A percentile compares a stretch with the other conserved stretches of the same genome.
phyloP scores from a whole-genome alignment of 177 flowering plant species.

The Vitis hybrid region DNA sequence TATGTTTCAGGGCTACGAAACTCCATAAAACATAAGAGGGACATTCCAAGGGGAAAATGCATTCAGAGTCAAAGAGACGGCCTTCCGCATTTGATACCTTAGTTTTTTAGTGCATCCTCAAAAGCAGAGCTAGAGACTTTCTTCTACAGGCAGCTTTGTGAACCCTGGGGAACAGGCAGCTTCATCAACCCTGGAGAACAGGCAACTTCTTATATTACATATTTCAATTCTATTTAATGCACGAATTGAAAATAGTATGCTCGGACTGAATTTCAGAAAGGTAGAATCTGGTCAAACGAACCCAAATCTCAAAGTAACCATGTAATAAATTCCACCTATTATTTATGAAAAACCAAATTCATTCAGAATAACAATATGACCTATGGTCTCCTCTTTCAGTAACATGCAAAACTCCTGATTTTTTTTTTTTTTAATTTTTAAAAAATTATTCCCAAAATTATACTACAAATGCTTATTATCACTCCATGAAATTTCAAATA shows the following conservation, averaged over 20 bases:
- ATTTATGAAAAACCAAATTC: too few species aligned
- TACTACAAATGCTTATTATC: too few species aligned
- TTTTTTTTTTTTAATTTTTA: too few species aligned
- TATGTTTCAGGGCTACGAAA: slow-evolving; percentile 7
- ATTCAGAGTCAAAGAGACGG: slow-evolving; percentile 14
- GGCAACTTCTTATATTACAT: neutral
- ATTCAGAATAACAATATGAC: too few species aligned
- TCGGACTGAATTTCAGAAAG: too few species aligned
- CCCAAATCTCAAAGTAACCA: too few species aligned
- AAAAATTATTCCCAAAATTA: too few species aligned
- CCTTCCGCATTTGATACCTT: slow-evolving; percentile 19
- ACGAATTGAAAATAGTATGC: neutral
- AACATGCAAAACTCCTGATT: too few species aligned
- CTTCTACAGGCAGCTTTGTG: slow-evolving; percentile 17
- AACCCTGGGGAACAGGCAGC: slow-evolving; percentile 16
- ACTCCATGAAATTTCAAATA: too few species aligned
- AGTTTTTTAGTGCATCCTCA: slow-evolving; percentile 6
- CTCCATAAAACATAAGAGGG: slow-evolving; percentile 9
- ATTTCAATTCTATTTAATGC: neutral
- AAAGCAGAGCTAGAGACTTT: slow-evolving; percentile 11
- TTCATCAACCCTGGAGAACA: slow-evolving; percentile 16
- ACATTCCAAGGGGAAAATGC: slow-evolving; percentile 13
- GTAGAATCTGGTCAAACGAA: too few species aligned
- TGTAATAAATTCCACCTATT: too few species aligned
- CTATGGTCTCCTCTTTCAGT: too few species aligned